phyloP scores from a whole-genome alignment of 305 asterid species.

The Solanum hybrid region DNA sequence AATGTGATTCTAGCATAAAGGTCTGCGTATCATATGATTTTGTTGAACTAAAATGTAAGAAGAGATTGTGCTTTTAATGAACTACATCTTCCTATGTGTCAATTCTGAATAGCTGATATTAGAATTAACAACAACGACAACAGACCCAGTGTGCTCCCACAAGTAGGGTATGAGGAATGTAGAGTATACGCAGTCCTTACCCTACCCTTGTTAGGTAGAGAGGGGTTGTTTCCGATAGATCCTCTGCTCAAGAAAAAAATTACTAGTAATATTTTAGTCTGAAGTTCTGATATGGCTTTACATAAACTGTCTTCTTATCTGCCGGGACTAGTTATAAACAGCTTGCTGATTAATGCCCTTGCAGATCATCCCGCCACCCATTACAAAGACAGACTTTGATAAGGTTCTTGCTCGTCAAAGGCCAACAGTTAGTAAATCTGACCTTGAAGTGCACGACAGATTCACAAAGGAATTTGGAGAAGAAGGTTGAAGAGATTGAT shows the following conservation, averaged over 20 bases:
- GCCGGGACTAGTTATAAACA: neutral
- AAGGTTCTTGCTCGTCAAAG: constrained; percentile 77
- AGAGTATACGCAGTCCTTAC: neutral
- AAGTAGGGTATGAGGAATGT: neutral
- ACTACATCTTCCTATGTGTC: neutral
- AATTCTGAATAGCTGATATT: neutral
- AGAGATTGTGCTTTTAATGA: neutral
- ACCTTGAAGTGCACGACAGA: constrained; percentile 84
- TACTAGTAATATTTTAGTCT: neutral
- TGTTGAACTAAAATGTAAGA: neutral
- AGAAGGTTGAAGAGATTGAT: constrained; percentile 56
- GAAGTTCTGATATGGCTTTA: neutral
- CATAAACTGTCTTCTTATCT: neutral
- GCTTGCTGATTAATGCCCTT: neutral
- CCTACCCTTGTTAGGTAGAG: neutral
- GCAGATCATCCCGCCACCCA: constrained; percentile 88
- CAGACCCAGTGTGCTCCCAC: neutral
- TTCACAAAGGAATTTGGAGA: constrained; percentile 88
- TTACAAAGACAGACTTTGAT: constrained; percentile 69
- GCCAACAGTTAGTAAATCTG: constrained; percentile 88
- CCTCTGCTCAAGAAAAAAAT: neutral
- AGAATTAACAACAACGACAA: neutral
- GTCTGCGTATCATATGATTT: neutral
- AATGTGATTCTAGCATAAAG: neutral
- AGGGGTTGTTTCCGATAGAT: neutral